Conservation (phyloP, 192 early-diverging fungal genomes). For the Gamsiella multidivaricata region DNA sequence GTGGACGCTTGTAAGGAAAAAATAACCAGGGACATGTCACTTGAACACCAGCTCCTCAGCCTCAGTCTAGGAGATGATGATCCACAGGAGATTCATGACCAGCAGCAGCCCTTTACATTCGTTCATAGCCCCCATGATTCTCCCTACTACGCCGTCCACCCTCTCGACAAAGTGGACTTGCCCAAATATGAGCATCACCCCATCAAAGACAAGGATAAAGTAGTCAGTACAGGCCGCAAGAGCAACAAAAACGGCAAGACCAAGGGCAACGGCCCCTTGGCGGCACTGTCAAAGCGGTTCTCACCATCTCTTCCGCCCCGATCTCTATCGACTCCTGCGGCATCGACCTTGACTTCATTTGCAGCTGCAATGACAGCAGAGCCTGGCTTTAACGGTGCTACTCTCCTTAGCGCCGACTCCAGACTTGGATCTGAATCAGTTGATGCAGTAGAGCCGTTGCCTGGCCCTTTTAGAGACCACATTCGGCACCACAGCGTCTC, state of each 20-base stretch:
- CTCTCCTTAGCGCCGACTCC: neutral
- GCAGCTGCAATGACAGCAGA: neutral
- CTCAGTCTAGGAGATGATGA: neutral
- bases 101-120: neutral
- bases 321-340: conserved; percentile 10
- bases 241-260: conserved; percentile 2
- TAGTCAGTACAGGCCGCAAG: neutral
- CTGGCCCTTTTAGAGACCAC: conserved; percentile 10
- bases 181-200: neutral
- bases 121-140: neutral
- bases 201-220: neutral
- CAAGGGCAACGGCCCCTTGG: conserved; percentile 15
- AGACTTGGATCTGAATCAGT: neutral
- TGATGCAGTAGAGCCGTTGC: conserved; percentile 4
- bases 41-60: neutral
- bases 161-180: conserved; percentile 11
- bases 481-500: conserved; percentile 29
- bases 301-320: conserved; percentile 16
- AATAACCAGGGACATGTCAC: neutral
- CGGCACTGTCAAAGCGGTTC: conserved; percentile 29
- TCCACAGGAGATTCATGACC: neutral
- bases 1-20: no score
- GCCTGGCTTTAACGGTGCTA: neutral
- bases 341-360: neutral
- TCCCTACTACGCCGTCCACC: neutral